Evolutionary conservation across 73 alveolate species (phyloP), one percentile per base, ranked within the genome.

Genomic region (Paraurostyla sp.): DNA sequence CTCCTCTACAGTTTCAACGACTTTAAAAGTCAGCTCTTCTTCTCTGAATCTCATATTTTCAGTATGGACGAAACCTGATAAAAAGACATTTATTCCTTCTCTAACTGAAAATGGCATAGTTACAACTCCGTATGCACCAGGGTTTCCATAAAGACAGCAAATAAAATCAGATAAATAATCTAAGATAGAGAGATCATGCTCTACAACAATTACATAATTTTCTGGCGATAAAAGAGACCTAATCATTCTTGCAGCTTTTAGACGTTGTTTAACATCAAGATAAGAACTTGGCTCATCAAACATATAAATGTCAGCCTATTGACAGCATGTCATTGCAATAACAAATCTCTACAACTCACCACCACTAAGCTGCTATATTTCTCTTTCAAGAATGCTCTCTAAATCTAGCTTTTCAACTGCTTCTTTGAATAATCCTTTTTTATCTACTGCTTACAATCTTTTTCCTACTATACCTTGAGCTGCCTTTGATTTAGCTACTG

Each of bases 31-130:
- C 59, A 98, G 95, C 38, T 97, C 97, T 38, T 91, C 97, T 38
- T 96, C 99, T 90, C 99, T 96, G 88, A 98, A 98, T 87, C 99
- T 86, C 96, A 98, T 94, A 89, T 98, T 98, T 92, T 98, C 99
- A 40, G 99, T 97, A 52, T 99, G 99, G 76, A 98, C 95, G 92
- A 98, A 98, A 54, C 99, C 99, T 27, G 97, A 97, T 42, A 97
- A 91, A 97, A 98, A 98, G 40, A 98, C 92, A 88, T 98, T 98
- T 94, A 98, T 98, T 45, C 99, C 99, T 90, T 98, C 99, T 46
- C 99, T 93, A n/a, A 98, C 99, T 50, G 98, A 90, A 92, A 95
- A 98, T 22, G 99, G 99, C 99, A 98, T 91, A n/a, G 99, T 98
- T 45, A 98, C 99, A 16, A 98, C 99, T 22, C 99, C 99, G 85